Conservation (phyloP, 1,139 yeast genomes). For the Candida smagusa region DNA sequence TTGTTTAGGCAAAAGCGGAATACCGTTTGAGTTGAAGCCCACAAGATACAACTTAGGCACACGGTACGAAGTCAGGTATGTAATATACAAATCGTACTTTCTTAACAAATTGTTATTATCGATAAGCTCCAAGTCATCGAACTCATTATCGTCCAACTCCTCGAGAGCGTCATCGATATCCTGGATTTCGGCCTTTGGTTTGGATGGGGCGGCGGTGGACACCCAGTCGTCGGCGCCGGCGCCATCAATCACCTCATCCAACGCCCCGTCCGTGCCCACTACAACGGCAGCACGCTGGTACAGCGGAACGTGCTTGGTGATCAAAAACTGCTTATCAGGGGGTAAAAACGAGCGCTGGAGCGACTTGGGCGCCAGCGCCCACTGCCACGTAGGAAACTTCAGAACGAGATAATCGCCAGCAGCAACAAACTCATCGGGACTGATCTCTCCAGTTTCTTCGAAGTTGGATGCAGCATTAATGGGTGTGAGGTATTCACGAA, state of each 20-base stretch:
- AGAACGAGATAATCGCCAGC: conserved; percentile 92
- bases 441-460: conserved; percentile 80
- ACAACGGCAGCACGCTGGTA: conserved; percentile 67
- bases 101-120: conserved; percentile 44
- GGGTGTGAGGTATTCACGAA: conserved; percentile 92
- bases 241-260: conserved; percentile 28
- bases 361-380: conserved; percentile 72
- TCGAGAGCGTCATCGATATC: conserved; percentile 28
- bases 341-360: conserved; percentile 74
- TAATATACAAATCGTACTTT: conserved; percentile 81
- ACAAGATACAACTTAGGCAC: conserved; percentile 93
- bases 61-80: conserved; percentile 90
- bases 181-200: conserved; percentile 17
- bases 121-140: conserved; percentile 28
- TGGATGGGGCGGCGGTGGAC: conserved; percentile 9
- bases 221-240: conserved; percentile 63
- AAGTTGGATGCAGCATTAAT: conserved; percentile 81
- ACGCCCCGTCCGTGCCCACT: conserved; percentile 25
- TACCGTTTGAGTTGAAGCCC: conserved; percentile 81
- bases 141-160: conserved; percentile 29
- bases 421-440: conserved; percentile 87
- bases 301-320: conserved; percentile 88
- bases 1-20: conserved; percentile 79
- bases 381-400: conserved; percentile 96
- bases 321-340: conserved; percentile 76